phyloP scores from a whole-genome alignment of 495 filamentous ascomycete genomes.

The Pseudomonodictys pantanalensis region DNA sequence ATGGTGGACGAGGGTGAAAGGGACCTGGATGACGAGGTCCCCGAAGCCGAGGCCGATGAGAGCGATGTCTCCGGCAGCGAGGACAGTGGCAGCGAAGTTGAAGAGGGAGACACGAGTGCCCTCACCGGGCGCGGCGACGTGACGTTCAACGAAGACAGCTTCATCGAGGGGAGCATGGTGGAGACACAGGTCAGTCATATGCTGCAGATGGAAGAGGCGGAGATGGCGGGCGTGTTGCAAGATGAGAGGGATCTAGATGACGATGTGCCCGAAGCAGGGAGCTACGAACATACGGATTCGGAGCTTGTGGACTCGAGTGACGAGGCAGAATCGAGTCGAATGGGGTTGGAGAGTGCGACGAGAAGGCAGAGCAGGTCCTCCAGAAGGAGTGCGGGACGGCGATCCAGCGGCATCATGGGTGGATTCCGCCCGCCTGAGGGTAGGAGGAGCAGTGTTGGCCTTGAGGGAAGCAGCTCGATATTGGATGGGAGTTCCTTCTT shows the following conservation, averaged over 20 bases:
- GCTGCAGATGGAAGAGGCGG: conserved; percentile 42
- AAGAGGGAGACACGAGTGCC: conserved; percentile 23
- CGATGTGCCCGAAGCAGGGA: conserved; percentile 64
- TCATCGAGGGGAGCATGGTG: conserved; percentile 40
- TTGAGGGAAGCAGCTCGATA: conserved; percentile 30
- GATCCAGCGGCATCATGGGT: conserved; percentile 2
- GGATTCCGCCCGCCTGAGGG: no score
- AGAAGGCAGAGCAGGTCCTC: neutral
- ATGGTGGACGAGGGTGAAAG: conserved; percentile 26
- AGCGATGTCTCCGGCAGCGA: conserved; percentile 47
- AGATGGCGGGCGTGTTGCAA: conserved; percentile 48
- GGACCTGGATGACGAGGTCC: conserved; percentile 67
- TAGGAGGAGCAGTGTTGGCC: conserved; percentile 16
- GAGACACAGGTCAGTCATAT: conserved; percentile 34
- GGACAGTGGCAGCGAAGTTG: conserved; percentile 34
- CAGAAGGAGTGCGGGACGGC: conserved; percentile 8
- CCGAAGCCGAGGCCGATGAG: conserved; percentile 53
- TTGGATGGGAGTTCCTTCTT: conserved; percentile 34
- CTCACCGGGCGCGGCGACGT: conserved; percentile 12
- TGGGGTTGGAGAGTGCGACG: neutral
- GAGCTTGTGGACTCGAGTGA: conserved; percentile 60
- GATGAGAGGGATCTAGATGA: conserved; percentile 61
- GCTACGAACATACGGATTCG: conserved; percentile 81
- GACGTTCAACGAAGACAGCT: conserved; percentile 36
- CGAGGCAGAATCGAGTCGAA: conserved; percentile 44